phyloP scores from a whole-genome alignment of 768 basidiomycete genomes.

The Boletus bicolor region DNA sequence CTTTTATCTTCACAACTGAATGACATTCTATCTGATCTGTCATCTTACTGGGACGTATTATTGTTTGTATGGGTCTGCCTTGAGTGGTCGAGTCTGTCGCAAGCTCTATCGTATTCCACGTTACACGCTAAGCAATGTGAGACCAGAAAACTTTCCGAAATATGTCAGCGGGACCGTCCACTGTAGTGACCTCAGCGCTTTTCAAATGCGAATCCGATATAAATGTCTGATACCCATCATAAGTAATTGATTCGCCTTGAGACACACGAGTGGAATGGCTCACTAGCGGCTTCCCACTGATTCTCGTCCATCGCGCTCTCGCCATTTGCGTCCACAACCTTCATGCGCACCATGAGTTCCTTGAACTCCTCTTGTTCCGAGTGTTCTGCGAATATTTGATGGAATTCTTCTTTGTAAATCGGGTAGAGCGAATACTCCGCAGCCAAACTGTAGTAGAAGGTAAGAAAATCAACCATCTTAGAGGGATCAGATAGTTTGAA shows the following conservation, averaged over 20 bases:
- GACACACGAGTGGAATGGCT: slow-evolving; percentile 32
- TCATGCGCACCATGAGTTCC: slow-evolving; percentile 85
- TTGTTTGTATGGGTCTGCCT: slow-evolving; percentile 10
- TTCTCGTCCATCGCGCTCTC: slow-evolving; percentile 91
- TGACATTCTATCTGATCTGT: slow-evolving; percentile 29
- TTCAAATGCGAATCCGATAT: slow-evolving; percentile 90
- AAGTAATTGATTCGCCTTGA: neutral
- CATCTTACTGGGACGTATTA: slow-evolving; percentile 26
- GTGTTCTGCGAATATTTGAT: slow-evolving; percentile 83
- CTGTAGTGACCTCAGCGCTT: slow-evolving; percentile 41
- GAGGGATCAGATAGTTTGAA: neutral
- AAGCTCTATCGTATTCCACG: slow-evolving; percentile 1
- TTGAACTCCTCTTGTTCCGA: slow-evolving; percentile 76
- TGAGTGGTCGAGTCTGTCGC: neutral
- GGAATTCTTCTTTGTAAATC: slow-evolving; percentile 85
- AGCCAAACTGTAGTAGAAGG: slow-evolving; percentile 60
- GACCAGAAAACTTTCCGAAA: slow-evolving; percentile 3
- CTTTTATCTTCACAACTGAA: slow-evolving; percentile 5
- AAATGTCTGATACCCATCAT: slow-evolving; percentile 62
- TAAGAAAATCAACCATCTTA: slow-evolving; percentile 11
- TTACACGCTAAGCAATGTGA: slow-evolving; percentile 3
- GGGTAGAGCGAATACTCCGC: slow-evolving; percentile 72
- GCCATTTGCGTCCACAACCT: slow-evolving; percentile 80
- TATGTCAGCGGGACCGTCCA: neutral
- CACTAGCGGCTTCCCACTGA: slow-evolving; percentile 99